Conservation (phyloP, 1,284 basidiomycete species). For the Ganoderma lucidum region DNA sequence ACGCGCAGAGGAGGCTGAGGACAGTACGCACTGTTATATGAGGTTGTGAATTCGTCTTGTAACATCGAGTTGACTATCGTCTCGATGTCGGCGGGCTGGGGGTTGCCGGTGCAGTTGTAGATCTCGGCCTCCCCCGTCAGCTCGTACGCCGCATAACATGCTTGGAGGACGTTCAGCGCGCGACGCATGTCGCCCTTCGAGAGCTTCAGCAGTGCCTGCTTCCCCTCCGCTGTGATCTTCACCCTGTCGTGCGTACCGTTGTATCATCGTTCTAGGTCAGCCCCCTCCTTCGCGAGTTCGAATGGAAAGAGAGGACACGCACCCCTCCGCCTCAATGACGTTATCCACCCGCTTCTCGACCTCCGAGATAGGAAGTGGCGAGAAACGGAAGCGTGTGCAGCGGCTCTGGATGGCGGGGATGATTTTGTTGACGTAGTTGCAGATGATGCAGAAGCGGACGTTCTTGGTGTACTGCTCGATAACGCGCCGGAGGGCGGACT, state of each 20-base stretch:
- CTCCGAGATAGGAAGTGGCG: conserved; percentile 89
- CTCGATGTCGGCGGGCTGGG: conserved; percentile 94
- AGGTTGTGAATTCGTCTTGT: conserved; percentile 94
- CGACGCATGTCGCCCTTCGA: conserved; percentile 98
- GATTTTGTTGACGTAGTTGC: conserved; percentile 99
- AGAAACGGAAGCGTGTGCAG: conserved; percentile 97
- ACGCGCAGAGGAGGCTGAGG: neutral
- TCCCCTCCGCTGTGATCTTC: conserved; percentile 87
- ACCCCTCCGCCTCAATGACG: conserved; percentile 91
- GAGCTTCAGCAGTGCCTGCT: conserved; percentile 89
- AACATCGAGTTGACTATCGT: conserved; percentile 96
- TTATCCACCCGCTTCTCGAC: conserved; percentile 84
- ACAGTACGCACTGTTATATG: conserved; percentile 77
- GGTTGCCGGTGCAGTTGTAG: conserved; percentile 97
- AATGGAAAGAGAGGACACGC: conserved; percentile 38
- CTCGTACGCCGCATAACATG: conserved; percentile 97
- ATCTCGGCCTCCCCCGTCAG: conserved; percentile 89
- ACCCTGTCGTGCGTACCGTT: conserved; percentile 60
- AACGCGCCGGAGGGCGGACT: conserved; percentile 94
- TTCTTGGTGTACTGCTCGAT: conserved; percentile 99
- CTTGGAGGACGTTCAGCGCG: conserved; percentile 96
- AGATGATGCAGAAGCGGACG: conserved; percentile 99
- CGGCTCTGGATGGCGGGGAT: conserved; percentile 98
- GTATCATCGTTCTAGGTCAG: neutral
- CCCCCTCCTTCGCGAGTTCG: neutral